These are phyloP conservation scores for Oryza punctata DNA, from an alignment of 176 grass and related monocot species.

Conservation along the genomic window DNA sequence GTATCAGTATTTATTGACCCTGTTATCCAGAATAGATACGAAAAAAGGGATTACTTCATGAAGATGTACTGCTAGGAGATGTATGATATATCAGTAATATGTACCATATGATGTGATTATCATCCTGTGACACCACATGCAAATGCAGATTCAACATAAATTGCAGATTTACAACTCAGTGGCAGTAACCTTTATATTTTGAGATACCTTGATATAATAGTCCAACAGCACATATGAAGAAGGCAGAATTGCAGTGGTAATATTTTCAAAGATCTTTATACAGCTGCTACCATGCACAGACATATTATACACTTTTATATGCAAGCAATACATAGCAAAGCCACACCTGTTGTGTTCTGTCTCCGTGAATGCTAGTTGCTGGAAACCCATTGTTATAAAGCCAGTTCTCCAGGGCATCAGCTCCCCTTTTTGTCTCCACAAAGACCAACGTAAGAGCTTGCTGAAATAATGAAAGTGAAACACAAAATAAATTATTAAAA, in stretches of 20 bases:
- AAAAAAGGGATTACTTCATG: not conserved
- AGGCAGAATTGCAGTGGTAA: not conserved
- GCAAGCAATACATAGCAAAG: not conserved
- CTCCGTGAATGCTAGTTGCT: slow-evolving; percentile 95
- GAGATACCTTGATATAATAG: not conserved
- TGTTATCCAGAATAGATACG: not conserved
- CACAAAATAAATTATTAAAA: not conserved
- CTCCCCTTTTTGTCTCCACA: slow-evolving; percentile 94
- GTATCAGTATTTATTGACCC: not conserved
- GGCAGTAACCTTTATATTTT: not conserved
- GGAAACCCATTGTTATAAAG: slow-evolving; percentile 84
- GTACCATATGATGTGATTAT: not conserved
- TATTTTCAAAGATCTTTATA: not conserved
- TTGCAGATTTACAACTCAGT: not conserved
- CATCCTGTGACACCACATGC: not conserved
- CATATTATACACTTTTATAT: not conserved
- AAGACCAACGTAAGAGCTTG: slow-evolving; percentile 87
- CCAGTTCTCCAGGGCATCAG: slow-evolving; percentile 95
- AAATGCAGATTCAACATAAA: not conserved
- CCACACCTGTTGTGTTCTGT: slow-evolving; percentile 81
- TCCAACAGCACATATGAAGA: not conserved
- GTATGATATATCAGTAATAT: not conserved
- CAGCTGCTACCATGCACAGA: not conserved
- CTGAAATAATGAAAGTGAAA: slow-evolving; percentile 35
- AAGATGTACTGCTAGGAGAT: not conserved